Percentiles rank a stretch among this genome's conserved stretches.
Evolutionary conservation across 495 filamentous ascomycete species (phyloP).

Genomic region (Astrothelium subdiscretum): DNA sequence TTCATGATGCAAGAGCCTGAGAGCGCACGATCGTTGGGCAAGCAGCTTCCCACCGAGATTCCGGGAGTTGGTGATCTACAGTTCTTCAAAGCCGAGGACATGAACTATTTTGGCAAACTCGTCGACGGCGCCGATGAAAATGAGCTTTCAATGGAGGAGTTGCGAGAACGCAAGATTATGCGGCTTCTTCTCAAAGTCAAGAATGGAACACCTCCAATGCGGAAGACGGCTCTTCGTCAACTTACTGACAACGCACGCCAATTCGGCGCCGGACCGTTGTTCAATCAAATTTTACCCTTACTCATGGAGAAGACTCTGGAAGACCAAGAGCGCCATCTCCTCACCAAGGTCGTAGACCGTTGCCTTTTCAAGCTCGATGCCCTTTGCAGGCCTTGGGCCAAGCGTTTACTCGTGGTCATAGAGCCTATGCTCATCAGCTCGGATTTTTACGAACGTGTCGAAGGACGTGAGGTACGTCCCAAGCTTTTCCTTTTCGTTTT

Average conservation of each 20-base stretch:
- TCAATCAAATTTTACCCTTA: constrained; percentile 94
- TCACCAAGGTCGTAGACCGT: constrained; percentile 98
- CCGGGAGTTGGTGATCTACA: constrained; percentile 94
- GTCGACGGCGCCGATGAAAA: constrained; percentile 93
- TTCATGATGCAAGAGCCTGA: constrained; percentile 99
- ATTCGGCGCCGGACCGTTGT: constrained; percentile 88
- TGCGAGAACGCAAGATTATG: constrained; percentile 99
- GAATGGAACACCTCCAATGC: constrained; percentile 97
- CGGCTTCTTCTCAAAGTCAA: constrained; percentile 93
- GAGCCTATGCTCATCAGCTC: constrained; percentile 97
- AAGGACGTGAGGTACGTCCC: constrained; percentile 59
- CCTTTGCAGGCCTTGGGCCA: constrained; percentile 88
- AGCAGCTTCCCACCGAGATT: constrained; percentile 91
- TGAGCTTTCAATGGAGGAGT: constrained; percentile 78
- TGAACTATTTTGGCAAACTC: constrained; percentile 97
- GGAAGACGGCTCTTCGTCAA: constrained; percentile 97
- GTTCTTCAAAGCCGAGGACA: constrained; percentile 98
- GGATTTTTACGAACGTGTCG: constrained; percentile 97
- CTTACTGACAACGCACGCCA: constrained; percentile 95
- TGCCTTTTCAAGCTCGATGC: constrained; percentile 98
- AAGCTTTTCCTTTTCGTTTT: neutral
- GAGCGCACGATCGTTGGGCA: constrained; percentile 65
- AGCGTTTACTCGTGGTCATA: constrained; percentile 98
- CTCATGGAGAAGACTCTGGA: constrained; percentile 98
- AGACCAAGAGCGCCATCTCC: constrained; percentile 94